phyloP scores from a whole-genome alignment of 2,329 filamentous ascomycete species.

The Colletotrichum graminicola region DNA sequence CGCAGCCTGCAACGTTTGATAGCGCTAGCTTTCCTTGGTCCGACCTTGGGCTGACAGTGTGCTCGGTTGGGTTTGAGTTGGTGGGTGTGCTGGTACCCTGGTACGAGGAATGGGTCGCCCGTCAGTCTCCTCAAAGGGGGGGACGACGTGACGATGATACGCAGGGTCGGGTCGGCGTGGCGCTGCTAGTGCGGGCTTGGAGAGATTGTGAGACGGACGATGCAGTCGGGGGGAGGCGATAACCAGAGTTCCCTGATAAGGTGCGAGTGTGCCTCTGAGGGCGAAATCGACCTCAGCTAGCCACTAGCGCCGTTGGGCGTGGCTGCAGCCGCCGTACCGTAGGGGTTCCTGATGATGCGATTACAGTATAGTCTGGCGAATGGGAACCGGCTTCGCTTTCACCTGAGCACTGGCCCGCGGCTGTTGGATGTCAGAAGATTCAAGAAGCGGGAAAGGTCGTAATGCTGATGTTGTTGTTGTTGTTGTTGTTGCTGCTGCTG shows the following conservation, averaged over 20 bases:
- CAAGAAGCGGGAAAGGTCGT: conserved; percentile 27
- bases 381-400: not conserved
- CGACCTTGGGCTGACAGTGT: not conserved
- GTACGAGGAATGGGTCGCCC: conserved; percentile 1
- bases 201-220: conserved; percentile 39
- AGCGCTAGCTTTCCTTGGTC: conserved; percentile 24
- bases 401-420: not conserved
- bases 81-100: conserved; percentile 12
- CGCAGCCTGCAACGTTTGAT: conserved; percentile 20
- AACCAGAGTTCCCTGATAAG: conserved; percentile 32
- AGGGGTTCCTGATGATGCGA: conserved; percentile 29
- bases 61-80: not conserved
- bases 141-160: conserved; percentile 24
- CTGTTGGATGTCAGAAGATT: conserved; percentile 12
- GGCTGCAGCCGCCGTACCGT: not conserved
- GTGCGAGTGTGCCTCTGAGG: conserved; percentile 21
- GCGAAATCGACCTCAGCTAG: conserved; percentile 36
- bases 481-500: conserved; percentile 6
- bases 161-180: conserved; percentile 38
- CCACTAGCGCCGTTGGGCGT: conserved; percentile 19
- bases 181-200: conserved; percentile 31
- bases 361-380: conserved; percentile 27
- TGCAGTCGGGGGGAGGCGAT: conserved; percentile 32
- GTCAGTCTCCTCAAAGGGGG: conserved; percentile 28
- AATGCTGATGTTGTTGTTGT: not conserved